Percentiles rank a stretch among this genome's conserved stretches.
These are phyloP conservation scores for Echinosophora koreensis DNA, from an alignment of 306 rosid species.

Conservation along the genomic window DNA sequence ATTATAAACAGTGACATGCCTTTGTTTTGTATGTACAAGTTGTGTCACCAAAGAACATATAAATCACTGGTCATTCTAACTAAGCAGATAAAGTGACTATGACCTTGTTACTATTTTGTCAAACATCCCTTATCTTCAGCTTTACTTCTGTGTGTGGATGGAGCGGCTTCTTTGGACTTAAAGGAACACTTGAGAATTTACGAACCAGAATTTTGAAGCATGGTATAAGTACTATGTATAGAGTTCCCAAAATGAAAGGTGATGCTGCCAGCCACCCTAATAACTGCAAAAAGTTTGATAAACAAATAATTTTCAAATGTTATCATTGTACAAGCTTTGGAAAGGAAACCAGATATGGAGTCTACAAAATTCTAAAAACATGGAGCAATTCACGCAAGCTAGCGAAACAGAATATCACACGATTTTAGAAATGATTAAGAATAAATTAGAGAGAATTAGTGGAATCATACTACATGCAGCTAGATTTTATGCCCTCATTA, in stretches of 20 bases:
- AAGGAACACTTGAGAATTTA: conserved; percentile 68
- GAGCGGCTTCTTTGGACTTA: conserved; percentile 64
- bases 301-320: conserved; percentile 18
- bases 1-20: not conserved
- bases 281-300: conserved; percentile 62
- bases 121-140: conserved; percentile 72
- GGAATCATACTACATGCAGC: not conserved
- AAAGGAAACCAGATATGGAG: conserved; percentile 34
- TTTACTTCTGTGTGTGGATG: conserved; percentile 58
- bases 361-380: not conserved
- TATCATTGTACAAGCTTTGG: conserved; percentile 3
- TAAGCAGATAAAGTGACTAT: conserved; percentile 20
- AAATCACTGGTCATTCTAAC: conserved; percentile 7
- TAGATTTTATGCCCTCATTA: not conserved
- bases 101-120: conserved; percentile 46
- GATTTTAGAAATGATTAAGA: not conserved
- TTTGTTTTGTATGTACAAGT: conserved; percentile 41
- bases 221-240: conserved; percentile 65
- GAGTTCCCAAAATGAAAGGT: conserved; percentile 66
- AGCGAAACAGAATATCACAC: not conserved
- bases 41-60: conserved; percentile 37
- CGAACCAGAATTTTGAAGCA: conserved; percentile 75
- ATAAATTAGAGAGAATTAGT: not conserved
- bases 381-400: conserved; percentile 10
- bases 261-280: conserved; percentile 87